phyloP scores from a whole-genome alignment of 257 asterid genomes.

The Galeopsis tetrahit region DNA sequence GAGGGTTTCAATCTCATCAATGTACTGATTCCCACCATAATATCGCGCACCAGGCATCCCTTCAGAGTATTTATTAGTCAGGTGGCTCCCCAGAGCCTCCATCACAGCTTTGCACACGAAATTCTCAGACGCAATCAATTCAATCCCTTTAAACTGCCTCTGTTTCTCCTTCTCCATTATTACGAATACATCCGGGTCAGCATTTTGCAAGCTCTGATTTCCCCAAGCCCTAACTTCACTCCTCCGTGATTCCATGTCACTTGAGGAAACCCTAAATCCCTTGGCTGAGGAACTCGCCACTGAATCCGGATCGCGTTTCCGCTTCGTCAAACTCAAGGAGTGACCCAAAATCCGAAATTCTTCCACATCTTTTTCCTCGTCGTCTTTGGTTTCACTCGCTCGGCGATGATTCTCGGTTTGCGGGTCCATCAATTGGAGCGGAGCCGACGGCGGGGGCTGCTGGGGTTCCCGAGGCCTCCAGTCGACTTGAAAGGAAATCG shows the following conservation, averaged over 20 bases:
- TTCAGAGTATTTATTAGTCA: slow-evolving; percentile 87
- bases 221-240: slow-evolving; percentile 75
- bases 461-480: slow-evolving; percentile 45
- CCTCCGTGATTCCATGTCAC: slow-evolving; percentile 55
- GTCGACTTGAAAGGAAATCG: slow-evolving; percentile 64
- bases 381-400: slow-evolving; percentile 32
- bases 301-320: slow-evolving; percentile 54
- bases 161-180: slow-evolving; percentile 87
- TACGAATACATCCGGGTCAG: slow-evolving; percentile 69
- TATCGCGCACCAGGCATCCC: slow-evolving; percentile 85
- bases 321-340: slow-evolving; percentile 58
- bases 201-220: slow-evolving; percentile 60
- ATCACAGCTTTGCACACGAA: slow-evolving; percentile 82
- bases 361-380: slow-evolving; percentile 47
- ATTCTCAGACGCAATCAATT: slow-evolving; percentile 87
- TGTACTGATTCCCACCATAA: slow-evolving; percentile 79
- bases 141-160: slow-evolving; percentile 82
- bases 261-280: slow-evolving; percentile 36
- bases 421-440: slow-evolving; percentile 71
- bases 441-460: slow-evolving; percentile 47
- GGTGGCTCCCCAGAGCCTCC: slow-evolving; percentile 88
- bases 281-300: slow-evolving; percentile 33
- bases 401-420: slow-evolving; percentile 41
- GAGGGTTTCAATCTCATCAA: slow-evolving; percentile 82
- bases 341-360: slow-evolving; percentile 67